phyloP scores from a whole-genome alignment of 2,329 filamentous ascomycete genomes.

The Cercospora janseana region DNA sequence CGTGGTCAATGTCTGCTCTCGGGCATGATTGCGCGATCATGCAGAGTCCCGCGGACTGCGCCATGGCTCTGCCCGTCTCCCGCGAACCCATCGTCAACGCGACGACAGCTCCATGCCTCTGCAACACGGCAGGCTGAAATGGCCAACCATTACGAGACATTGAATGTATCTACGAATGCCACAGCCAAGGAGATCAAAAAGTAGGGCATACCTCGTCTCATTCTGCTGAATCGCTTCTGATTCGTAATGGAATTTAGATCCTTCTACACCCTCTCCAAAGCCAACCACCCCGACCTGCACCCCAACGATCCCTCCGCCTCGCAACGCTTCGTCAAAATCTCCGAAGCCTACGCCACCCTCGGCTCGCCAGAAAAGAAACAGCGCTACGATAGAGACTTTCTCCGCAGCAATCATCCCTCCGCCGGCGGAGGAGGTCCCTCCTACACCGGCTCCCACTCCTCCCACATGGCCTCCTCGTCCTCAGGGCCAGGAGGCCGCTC shows the following conservation, averaged over 20 bases:
- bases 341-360: constrained; percentile 39
- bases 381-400: constrained; percentile 73
- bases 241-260: constrained; percentile 18
- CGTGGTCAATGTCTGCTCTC: constrained; percentile 25
- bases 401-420: constrained; percentile 37
- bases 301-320: constrained; percentile 69
- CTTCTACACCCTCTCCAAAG: constrained; percentile 90
- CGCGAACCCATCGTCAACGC: neutral
- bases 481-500: constrained; percentile 68
- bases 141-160: constrained; percentile 75
- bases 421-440: constrained; percentile 39
- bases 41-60: constrained; percentile 31
- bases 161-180: constrained; percentile 69
- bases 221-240: neutral
- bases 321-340: constrained; percentile 59
- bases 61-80: constrained; percentile 16
- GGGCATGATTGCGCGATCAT: constrained; percentile 37
- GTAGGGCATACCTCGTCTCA: constrained; percentile 43
- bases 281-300: constrained; percentile 90
- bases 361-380: constrained; percentile 67
- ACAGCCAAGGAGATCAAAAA: constrained; percentile 80
- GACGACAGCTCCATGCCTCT: constrained; percentile 29
- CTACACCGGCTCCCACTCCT: constrained; percentile 47
- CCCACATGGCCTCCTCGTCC: constrained; percentile 47
- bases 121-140: constrained; percentile 26